Base-by-base conservation (phyloP, 2,329 filamentous ascomycete genomes). In the Penicillium sp. region DNA sequence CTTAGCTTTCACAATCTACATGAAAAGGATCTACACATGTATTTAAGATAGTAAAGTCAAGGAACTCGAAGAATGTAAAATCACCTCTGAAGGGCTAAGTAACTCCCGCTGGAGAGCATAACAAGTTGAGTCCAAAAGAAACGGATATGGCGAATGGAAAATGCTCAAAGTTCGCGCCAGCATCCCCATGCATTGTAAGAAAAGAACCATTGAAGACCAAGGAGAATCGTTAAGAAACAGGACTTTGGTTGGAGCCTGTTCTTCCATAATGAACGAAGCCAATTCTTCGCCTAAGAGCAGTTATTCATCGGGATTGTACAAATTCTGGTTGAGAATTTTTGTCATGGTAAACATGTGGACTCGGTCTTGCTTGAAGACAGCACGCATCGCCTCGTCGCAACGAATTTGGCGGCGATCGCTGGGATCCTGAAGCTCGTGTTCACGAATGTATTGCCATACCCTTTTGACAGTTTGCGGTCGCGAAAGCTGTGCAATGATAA, bases 301-400 rank as follows among this genome's bases (percentile, higher is more conserved):
- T 60, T 71, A 85, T 71, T 94, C 91, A 49, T 93, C 91, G 44
- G 90, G 81, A 2, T 88, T 89, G 69, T 96, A 97, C 36, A 97
- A 80, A 68, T 97, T 93, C 70, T 88, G 87, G 59, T 90, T 91
- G 10, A 97, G 84, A 14, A 96, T 84, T 79, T 97, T 97, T 79
- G 96, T 97, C 93, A 99, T 97, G 63, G 91, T 92, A 74, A 99
- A 99, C 94, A 99, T 99, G 75, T 97, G 91, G 46, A 99, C 89
- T 67, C 84, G 89, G 67, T 91, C 85, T 67, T 89, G 84, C 73
- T 96, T 96, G 78, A 99, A 99, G 7, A 99, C 89, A 7, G 89
- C 88, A 57, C 90, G 86, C 88, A 99, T 88, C 63, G 85, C 86
- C 23, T 96, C 90, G 74, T 99, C 94, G 76, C 94, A 99, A 27